These are phyloP conservation scores for Penicillium fimorum DNA, from an alignment of 495 filamentous ascomycete genomes.

Conservation along the genomic window DNA sequence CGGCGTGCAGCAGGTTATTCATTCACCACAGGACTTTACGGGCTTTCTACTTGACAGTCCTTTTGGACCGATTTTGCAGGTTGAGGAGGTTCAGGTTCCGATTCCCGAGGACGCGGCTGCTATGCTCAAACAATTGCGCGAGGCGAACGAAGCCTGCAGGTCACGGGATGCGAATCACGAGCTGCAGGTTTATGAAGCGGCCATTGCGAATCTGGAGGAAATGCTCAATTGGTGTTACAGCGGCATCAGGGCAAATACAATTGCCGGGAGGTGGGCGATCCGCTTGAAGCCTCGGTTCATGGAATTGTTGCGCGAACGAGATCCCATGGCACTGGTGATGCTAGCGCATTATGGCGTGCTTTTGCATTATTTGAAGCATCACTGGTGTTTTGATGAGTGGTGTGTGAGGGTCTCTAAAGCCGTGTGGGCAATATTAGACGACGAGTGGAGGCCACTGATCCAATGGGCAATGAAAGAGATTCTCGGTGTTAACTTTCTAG, in stretches of 20 bases:
- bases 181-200: conserved; percentile 29
- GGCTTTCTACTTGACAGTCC: conserved; percentile 28
- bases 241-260: conserved; percentile 28
- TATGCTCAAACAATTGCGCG: conserved; percentile 27
- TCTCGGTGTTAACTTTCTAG: conserved; percentile 31
- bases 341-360: conserved; percentile 49
- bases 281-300: conserved; percentile 50
- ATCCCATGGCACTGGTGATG: conserved; percentile 55
- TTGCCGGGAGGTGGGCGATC: conserved; percentile 47
- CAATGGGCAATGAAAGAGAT: conserved; percentile 37
- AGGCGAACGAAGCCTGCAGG: conserved; percentile 30
- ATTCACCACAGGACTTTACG: conserved; percentile 25
- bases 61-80: conserved; percentile 31
- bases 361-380: conserved; percentile 38
- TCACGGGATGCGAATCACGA: conserved; percentile 34
- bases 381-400: conserved; percentile 52
- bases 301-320: conserved; percentile 47
- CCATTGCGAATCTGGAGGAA: conserved; percentile 36
- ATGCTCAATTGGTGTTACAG: conserved; percentile 29
- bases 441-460: conserved; percentile 37
- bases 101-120: conserved; percentile 23
- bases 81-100: conserved; percentile 24
- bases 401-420: conserved; percentile 33
- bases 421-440: conserved; percentile 39
- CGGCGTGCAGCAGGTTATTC: conserved; percentile 46